Evolutionary conservation across 305 asterid species (phyloP), one percentile per base, ranked within the genome.

Genomic region (Solanum hybrid): DNA sequence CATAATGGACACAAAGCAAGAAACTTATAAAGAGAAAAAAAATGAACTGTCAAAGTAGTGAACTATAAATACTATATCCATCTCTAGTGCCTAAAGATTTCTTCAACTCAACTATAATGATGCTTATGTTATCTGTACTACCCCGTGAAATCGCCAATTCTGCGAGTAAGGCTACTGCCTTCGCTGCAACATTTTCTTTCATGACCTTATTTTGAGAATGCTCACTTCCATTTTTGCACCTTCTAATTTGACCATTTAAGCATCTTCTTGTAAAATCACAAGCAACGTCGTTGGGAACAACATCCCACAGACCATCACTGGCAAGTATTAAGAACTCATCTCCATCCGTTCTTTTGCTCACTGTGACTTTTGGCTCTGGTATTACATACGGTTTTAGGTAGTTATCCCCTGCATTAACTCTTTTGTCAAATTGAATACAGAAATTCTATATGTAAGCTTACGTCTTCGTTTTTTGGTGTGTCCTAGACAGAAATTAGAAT

Each of bases 291-390:
- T 96, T 95, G 0, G 95, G 90, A 4, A 96, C 72, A 0, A 95
- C 98, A 26, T 95, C 98, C 98, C 97, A 95, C 12, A 96, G 73
- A 13, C 97, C 98, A 33, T 96, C 98, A 22, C 96, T 94, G 22
- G 93, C 97, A 27, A 96, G 77, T 89, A 95, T 91, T 51, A 95
- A 76, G 92, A 96, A 95, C 91, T 96, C 97, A 24, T 96, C 98
- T 13, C 13, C 12, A 87, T 61, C 1, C n/a, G 87, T 76, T 72
- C 93, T 88, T 1, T 83, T 86, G 78, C 87, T 73, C 20, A 94
- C 91, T 61, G 36, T 93, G 3, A 96, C 96, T 79, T 94, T 94
- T 0, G 97, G 98, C 6, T 93, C 93, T 3, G 98, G 27, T n/a
- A 92, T 94, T 86, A 95, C 97, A n/a, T 37, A 94, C 1, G 97